Evolutionary conservation across 2,329 filamentous ascomycete genomes (phyloP).

Genomic region (Ophiostoma ulmi): DNA sequence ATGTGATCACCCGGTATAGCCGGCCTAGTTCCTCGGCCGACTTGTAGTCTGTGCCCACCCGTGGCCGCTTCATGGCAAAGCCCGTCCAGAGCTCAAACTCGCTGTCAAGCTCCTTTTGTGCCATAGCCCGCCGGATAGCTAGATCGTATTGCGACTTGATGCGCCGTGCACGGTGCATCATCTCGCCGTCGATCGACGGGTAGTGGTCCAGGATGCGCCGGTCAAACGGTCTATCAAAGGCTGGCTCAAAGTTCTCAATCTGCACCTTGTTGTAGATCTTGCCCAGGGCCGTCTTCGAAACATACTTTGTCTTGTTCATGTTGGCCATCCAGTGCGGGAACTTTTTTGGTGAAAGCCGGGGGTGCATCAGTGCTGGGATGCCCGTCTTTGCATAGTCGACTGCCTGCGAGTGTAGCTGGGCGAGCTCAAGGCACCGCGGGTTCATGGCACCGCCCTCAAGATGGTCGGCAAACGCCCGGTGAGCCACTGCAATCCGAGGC

Average conservation of each 20-base stretch:
- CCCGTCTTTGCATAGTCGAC: conserved; percentile 96
- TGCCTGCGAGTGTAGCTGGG: conserved; percentile 77
- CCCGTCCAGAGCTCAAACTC: conserved; percentile 92
- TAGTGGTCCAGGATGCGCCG: conserved; percentile 63
- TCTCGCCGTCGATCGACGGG: conserved; percentile 38
- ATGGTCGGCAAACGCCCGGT: conserved; percentile 71
- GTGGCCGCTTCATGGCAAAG: conserved; percentile 72
- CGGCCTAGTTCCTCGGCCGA: conserved; percentile 75
- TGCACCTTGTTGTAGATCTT: conserved; percentile 73
- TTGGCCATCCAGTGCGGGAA: conserved; percentile 92
- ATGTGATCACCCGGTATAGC: conserved; percentile 60
- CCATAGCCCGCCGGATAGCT: conserved; percentile 72
- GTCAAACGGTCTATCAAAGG: conserved; percentile 71
- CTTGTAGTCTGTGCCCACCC: conserved; percentile 73
- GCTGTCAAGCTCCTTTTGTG: conserved; percentile 72
- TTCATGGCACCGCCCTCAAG: conserved; percentile 59
- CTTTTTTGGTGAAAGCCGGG: conserved; percentile 51
- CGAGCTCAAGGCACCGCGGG: conserved; percentile 65
- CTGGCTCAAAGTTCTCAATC: conserved; percentile 63
- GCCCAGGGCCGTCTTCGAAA: conserved; percentile 68
- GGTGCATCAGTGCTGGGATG: conserved; percentile 62
- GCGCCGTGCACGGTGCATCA: conserved; percentile 55
- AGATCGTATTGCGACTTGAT: conserved; percentile 77
- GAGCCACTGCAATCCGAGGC: conserved; percentile 71
- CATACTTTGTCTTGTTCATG: conserved; percentile 52